These are phyloP conservation scores for Penicillium fimorum DNA, from an alignment of 495 filamentous ascomycete species.

Conservation along the genomic window DNA sequence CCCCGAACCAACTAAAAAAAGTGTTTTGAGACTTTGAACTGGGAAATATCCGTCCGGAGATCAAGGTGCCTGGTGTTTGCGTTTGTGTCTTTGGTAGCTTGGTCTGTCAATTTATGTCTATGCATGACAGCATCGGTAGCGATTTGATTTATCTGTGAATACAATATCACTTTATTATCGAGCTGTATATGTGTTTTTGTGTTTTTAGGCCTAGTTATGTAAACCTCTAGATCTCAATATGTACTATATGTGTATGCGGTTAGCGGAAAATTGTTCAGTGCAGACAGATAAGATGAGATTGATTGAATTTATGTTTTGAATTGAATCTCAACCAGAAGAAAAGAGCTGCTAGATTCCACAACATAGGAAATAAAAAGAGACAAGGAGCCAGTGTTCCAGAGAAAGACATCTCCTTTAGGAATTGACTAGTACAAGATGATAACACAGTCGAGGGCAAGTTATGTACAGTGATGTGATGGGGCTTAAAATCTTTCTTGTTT, in stretches of 20 bases:
- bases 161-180: conserved; percentile 27
- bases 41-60: conserved; percentile 36
- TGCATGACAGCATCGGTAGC: conserved; percentile 36
- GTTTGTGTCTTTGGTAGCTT: conserved; percentile 30
- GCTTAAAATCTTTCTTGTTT: conserved; percentile 23
- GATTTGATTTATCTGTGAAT: conserved; percentile 36
- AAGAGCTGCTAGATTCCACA: conserved; percentile 28
- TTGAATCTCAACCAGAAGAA: conserved; percentile 12
- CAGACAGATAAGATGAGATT: conserved; percentile 1
- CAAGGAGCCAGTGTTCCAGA: conserved; percentile 19
- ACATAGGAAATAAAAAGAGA: conserved; percentile 28
- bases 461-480: conserved; percentile 39
- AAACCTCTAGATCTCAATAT: background rate
- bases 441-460: conserved; percentile 30
- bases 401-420: conserved; percentile 22
- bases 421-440: conserved; percentile 39
- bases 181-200: conserved; percentile 3
- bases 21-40: conserved; percentile 31
- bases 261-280: background rate
- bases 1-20: conserved; percentile 27
- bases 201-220: background rate
- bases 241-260: background rate
- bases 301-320: conserved; percentile 1
- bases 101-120: conserved; percentile 26
- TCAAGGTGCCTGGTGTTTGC: conserved; percentile 34